Evolutionary conservation across 208 protist species (phyloP), one percentile per base, ranked within the genome.

Genomic region (Trypanosoma congolense): DNA sequence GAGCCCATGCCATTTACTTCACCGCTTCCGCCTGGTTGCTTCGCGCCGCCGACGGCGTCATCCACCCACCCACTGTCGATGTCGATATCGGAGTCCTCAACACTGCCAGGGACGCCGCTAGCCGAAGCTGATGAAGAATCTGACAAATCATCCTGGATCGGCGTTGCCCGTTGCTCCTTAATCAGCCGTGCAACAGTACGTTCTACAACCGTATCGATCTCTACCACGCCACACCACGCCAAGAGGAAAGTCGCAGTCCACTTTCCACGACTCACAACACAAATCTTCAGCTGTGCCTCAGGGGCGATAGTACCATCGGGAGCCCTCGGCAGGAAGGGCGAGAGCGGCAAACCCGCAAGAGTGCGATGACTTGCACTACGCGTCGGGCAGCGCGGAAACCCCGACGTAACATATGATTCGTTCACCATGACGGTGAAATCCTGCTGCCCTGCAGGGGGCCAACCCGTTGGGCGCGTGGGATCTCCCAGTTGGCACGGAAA

Each of bases 51-150:
- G 29, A 0, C 29, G 2, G 28, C 28, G 18, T 54, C 57, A 2
- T 63, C 57, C 5, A 63, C 57, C 57, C 57, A 63, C 19, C 57
- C 57, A 16, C 35, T 63, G 26, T 63, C 57, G 19, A 63, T 48
- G 44, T 63, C 57, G 35, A 63, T 24, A 25, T 63, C 48, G 0
- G 45, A 54, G 3, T 46, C 56, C 4, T 38, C 36, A 36, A 3
- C 4, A 44, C 14, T 19, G 14, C 41, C 19, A 4, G 8, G 8
- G 1, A 22, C 30, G 29, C 14, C 29, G 40, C 28, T 35, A 42
- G 16, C 18, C 30, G 35, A 33, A 0, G 36, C 1, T 21, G 31
- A 12, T 4, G 55, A 1, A 18, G 22, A 42, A 4, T 6, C 22
- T 24, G 14, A 31, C 19, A 33, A 9, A 30, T 43, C 2, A 33